Percentiles rank a stretch among this genome's conserved stretches.
Conservation (phyloP, 768 basidiomycete species). For the Lactarius vividus region DNA sequence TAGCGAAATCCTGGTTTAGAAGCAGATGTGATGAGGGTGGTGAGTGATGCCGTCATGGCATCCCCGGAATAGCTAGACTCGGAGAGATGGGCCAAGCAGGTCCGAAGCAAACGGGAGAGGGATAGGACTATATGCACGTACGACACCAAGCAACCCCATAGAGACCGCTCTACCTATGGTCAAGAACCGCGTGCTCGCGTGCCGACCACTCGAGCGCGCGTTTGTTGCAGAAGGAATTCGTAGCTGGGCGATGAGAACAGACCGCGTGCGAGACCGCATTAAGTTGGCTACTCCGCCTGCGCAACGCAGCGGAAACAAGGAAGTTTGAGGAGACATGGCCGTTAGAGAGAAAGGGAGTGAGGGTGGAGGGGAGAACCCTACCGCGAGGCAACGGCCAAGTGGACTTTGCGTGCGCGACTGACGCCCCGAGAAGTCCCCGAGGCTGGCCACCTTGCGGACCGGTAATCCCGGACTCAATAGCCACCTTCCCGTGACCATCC, state of each 20-base stretch:
- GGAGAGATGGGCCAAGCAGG: not conserved
- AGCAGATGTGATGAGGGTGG: not conserved
- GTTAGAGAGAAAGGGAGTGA: slow-evolving; percentile 8
- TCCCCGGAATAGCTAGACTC: not conserved
- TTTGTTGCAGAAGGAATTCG: not conserved
- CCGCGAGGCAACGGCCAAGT: slow-evolving; percentile 23
- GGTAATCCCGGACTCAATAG: not conserved
- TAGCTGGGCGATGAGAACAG: not conserved
- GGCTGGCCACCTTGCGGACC: slow-evolving; percentile 8
- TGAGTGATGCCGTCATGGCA: not conserved
- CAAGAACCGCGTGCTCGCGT: slow-evolving; percentile 4
- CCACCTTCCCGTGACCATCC: not conserved
- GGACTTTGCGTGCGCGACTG: not conserved
- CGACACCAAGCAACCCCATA: slow-evolving; percentile 14
- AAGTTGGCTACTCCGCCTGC: not conserved
- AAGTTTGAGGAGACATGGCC: slow-evolving; percentile 10
- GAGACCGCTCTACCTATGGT: not conserved
- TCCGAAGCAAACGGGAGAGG: not conserved
- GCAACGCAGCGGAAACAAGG: not conserved
- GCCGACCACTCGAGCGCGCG: not conserved
- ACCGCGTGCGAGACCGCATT: not conserved
- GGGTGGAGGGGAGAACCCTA: not conserved
- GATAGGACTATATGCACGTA: not conserved
- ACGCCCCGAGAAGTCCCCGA: no score
- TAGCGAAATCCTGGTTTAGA: not conserved